These are phyloP conservation scores for Boletus reticuloceps DNA, from an alignment of 768 basidiomycete species.

Conservation along the genomic window DNA sequence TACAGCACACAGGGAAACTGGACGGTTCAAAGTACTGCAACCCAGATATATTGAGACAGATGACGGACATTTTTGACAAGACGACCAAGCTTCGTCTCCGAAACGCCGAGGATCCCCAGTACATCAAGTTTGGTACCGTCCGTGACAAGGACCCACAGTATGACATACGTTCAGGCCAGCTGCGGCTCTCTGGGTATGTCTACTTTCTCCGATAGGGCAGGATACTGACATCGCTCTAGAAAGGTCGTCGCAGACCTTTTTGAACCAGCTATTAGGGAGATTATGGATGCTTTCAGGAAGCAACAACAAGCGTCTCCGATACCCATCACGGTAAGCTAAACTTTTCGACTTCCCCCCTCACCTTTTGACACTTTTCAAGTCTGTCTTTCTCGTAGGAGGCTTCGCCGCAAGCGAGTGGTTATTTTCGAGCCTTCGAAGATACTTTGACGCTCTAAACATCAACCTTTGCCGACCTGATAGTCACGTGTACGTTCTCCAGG, in stretches of 20 bases:
- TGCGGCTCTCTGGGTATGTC: conserved; percentile 37
- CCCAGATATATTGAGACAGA: conserved; percentile 34
- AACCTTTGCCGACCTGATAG: conserved; percentile 49
- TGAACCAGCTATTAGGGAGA: conserved; percentile 40
- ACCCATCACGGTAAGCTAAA: conserved; percentile 31
- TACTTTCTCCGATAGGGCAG: background rate
- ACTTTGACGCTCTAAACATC: conserved; percentile 38
- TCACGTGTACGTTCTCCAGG: conserved; percentile 43
- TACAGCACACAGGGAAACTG: conserved; percentile 23
- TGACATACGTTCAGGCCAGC: conserved; percentile 39
- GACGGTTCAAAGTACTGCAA: conserved; percentile 30
- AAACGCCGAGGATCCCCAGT: conserved; percentile 36
- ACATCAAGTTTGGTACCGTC: conserved; percentile 40
- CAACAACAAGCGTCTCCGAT: conserved; percentile 31
- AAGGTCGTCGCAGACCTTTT: conserved; percentile 42
- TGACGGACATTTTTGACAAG: conserved; percentile 39
- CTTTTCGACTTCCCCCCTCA: background rate
- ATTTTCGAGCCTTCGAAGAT: conserved; percentile 39
- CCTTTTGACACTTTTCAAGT: conserved; percentile 12
- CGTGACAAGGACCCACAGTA: conserved; percentile 37
- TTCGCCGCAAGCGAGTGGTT: conserved; percentile 53
- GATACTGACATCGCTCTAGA: conserved; percentile 20
- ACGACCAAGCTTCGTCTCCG: conserved; percentile 45
- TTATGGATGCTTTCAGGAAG: conserved; percentile 34
- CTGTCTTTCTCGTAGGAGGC: conserved; percentile 52